These are phyloP conservation scores for Coniochaeta ligniaria DNA, from an alignment of 2,329 filamentous ascomycete genomes.

Conservation along the genomic window DNA sequence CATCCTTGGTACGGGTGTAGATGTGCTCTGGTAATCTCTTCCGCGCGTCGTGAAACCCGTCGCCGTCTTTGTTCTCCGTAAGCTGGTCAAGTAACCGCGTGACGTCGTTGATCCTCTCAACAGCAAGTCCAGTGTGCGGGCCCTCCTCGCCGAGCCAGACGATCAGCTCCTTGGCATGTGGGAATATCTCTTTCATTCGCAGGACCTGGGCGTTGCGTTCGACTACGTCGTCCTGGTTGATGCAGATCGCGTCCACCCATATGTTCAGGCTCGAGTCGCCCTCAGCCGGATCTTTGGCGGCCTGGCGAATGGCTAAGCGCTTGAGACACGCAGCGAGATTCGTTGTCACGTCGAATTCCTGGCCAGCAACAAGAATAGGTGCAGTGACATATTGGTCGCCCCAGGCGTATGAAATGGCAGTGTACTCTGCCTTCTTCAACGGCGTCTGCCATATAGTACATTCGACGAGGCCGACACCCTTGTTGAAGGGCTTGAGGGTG, in stretches of 20 bases:
- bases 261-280: background rate
- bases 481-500: background rate
- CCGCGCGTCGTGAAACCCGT: background rate
- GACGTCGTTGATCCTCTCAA: background rate
- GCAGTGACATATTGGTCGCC: background rate
- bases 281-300: background rate
- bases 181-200: conserved; percentile 16
- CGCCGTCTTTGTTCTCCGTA: background rate
- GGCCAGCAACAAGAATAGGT: background rate
- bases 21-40: background rate
- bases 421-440: background rate
- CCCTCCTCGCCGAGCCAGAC: conserved; percentile 6
- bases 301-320: background rate
- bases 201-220: conserved; percentile 12
- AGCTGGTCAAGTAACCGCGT: background rate
- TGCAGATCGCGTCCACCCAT: conserved; percentile 3
- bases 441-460: background rate
- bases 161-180: conserved; percentile 11
- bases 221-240: background rate
- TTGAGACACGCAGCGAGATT: background rate
- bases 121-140: background rate
- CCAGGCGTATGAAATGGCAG: conserved; percentile 2
- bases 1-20: background rate
- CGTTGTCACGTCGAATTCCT: background rate
- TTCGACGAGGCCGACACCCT: background rate